phyloP scores from a whole-genome alignment of 2,329 filamentous ascomycete genomes.

The Colletotrichum australisinense region DNA sequence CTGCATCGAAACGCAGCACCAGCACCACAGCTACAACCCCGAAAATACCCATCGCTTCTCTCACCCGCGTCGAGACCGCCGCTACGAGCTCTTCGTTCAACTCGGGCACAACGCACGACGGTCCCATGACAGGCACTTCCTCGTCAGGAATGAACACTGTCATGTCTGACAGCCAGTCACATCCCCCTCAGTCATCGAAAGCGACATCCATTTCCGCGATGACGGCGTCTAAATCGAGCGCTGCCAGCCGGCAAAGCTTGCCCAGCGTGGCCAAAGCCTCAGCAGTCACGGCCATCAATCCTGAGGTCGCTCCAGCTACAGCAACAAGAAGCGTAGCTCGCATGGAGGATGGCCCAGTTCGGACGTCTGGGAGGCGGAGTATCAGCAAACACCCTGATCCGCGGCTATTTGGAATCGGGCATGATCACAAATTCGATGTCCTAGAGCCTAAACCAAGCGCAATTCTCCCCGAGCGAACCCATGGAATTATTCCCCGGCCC shows the following conservation, averaged over 20 bases:
- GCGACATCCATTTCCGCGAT: constrained; percentile 60
- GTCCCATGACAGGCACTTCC: constrained; percentile 49
- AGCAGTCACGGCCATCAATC: constrained; percentile 55
- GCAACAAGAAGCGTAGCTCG: constrained; percentile 54
- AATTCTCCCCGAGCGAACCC: constrained; percentile 41
- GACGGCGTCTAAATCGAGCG: constrained; percentile 55
- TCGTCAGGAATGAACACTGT: constrained; percentile 47
- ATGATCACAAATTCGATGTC: constrained; percentile 53
- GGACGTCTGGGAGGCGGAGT: constrained; percentile 52
- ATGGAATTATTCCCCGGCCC: constrained; percentile 40
- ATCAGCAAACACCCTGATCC: constrained; percentile 54
- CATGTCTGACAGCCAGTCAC: constrained; percentile 53
- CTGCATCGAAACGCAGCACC: constrained; percentile 54
- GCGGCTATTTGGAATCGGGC: constrained; percentile 47
- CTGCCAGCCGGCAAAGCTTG: constrained; percentile 52
- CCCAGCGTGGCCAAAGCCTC: constrained; percentile 56
- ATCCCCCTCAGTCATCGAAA: constrained; percentile 57
- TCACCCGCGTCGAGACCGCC: constrained; percentile 54
- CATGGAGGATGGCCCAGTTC: constrained; percentile 56
- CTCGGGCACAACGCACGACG: constrained; percentile 47
- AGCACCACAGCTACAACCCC: constrained; percentile 53
- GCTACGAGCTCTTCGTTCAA: constrained; percentile 45
- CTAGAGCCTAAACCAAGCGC: constrained; percentile 49
- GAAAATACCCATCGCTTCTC: constrained; percentile 53
- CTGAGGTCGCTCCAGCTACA: constrained; percentile 61